A percentile compares a stretch with the other conserved stretches of the same genome.
These are phyloP conservation scores for Tripterygium wilfordii DNA, from an alignment of 177 flowering plant species.

Conservation along the genomic window DNA sequence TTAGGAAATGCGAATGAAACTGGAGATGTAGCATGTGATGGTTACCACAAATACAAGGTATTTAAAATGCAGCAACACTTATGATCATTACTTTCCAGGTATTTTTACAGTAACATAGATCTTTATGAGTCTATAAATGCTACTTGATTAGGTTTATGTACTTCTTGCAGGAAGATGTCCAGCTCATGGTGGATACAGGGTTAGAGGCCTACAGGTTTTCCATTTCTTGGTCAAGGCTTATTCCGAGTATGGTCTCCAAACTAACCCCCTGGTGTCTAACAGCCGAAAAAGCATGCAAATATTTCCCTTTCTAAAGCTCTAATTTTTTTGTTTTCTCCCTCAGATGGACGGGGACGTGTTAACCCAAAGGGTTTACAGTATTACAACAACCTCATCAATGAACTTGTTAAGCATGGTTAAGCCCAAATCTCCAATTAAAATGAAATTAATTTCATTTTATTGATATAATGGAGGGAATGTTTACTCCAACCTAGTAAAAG, in stretches of 20 bases:
- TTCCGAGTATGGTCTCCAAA: conserved; percentile 40
- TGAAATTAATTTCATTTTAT: no score
- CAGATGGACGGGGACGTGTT: conserved; percentile 54
- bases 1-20: conserved; percentile 19
- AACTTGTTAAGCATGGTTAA: conserved; percentile 37
- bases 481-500: no score
- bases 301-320: not conserved
- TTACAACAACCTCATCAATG: conserved; percentile 55
- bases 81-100: not conserved
- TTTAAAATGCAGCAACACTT: not conserved
- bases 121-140: not conserved
- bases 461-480: no score
- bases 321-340: not conserved
- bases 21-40: conserved; percentile 46
- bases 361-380: conserved; percentile 49
- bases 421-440: not conserved
- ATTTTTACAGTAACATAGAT: not conserved
- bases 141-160: not conserved
- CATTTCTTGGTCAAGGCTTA: conserved; percentile 69
- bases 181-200: conserved; percentile 52
- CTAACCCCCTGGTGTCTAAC: not conserved
- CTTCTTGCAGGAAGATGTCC: conserved; percentile 58
- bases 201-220: conserved; percentile 69
- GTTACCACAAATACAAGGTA: conserved; percentile 65
- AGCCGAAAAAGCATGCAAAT: not conserved